A percentile compares a stretch with the other conserved stretches of the same genome.
phyloP scores from a whole-genome alignment of 768 basidiomycete genomes.

The Neoboletus subvelutipes region DNA sequence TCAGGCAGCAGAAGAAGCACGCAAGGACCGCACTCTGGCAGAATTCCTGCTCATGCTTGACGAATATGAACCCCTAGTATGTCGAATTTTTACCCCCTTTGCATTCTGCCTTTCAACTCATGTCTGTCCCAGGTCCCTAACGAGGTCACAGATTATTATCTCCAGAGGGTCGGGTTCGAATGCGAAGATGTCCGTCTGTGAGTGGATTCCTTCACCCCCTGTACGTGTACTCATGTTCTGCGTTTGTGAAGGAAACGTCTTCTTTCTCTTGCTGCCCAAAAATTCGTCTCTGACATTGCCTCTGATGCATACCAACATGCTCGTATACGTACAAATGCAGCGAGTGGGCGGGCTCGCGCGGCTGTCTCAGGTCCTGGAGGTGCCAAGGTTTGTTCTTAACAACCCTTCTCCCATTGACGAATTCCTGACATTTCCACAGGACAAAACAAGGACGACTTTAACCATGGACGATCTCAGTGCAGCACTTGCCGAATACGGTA shows the following conservation, averaged over 20 bases:
- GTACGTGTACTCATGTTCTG: not conserved
- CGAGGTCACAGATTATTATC: conserved; percentile 96
- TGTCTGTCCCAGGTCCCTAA: conserved; percentile 74
- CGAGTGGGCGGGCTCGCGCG: conserved; percentile 66
- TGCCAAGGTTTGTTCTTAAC: conserved; percentile 52
- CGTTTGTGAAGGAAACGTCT: conserved; percentile 73
- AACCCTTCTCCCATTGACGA: conserved; percentile 1
- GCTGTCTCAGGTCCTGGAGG: conserved; percentile 56
- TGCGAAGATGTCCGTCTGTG: conserved; percentile 92
- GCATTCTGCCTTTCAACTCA: not conserved
- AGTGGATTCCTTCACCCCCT: conserved; percentile 27
- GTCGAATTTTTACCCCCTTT: conserved; percentile 20
- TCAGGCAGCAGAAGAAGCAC: conserved; percentile 74
- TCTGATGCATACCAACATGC: conserved; percentile 98
- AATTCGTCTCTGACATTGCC: conserved; percentile 96
- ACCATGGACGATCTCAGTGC: conserved; percentile 97
- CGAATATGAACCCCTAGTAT: conserved; percentile 91
- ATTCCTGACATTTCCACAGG: conserved; percentile 41
- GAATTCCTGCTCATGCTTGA: conserved; percentile 96
- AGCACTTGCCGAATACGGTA: conserved; percentile 94
- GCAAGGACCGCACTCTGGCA: conserved; percentile 86
- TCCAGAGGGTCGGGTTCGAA: conserved; percentile 94
- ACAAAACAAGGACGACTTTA: conserved; percentile 88
- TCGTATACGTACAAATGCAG: conserved; percentile 87
- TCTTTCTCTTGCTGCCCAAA: conserved; percentile 93